Conservation (phyloP, 306 rosid genomes). For the Medicago lupulina region DNA sequence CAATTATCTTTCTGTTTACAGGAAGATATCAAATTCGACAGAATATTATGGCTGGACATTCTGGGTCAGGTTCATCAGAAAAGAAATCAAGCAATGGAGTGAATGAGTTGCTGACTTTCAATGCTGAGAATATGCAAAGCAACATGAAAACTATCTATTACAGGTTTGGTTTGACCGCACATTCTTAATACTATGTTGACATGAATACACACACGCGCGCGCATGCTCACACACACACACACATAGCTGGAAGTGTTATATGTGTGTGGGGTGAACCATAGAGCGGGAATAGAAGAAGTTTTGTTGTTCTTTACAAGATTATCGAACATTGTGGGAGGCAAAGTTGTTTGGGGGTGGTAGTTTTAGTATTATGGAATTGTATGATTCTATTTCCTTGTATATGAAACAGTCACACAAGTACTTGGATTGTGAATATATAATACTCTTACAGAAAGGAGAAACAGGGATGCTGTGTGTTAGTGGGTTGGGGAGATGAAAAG, state of each 20-base stretch:
- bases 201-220: background rate
- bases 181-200: conserved; percentile 21
- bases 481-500: background rate
- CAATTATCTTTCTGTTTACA: conserved; percentile 30
- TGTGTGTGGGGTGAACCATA: too few relatives aligned
- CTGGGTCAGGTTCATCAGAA: conserved; percentile 59
- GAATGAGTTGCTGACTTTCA: conserved; percentile 69
- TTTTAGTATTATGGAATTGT: conserved; percentile 15
- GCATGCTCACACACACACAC: background rate
- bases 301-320: background rate
- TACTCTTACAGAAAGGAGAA: conserved; percentile 9
- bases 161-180: conserved; percentile 66
- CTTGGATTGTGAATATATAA: conserved; percentile 6
- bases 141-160: conserved; percentile 81
- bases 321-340: conserved; percentile 4
- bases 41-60: conserved; percentile 71
- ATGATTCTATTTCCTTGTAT: conserved; percentile 17
- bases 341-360: conserved; percentile 22
- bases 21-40: conserved; percentile 28
- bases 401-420: conserved; percentile 19
- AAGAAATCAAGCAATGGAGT: conserved; percentile 70
- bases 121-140: conserved; percentile 90
- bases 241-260: too few relatives aligned
- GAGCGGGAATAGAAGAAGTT: too few relatives aligned
- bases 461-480: background rate